Base-by-base conservation (phyloP, 345 rosid genomes). In the Kandelia obovata region DNA sequence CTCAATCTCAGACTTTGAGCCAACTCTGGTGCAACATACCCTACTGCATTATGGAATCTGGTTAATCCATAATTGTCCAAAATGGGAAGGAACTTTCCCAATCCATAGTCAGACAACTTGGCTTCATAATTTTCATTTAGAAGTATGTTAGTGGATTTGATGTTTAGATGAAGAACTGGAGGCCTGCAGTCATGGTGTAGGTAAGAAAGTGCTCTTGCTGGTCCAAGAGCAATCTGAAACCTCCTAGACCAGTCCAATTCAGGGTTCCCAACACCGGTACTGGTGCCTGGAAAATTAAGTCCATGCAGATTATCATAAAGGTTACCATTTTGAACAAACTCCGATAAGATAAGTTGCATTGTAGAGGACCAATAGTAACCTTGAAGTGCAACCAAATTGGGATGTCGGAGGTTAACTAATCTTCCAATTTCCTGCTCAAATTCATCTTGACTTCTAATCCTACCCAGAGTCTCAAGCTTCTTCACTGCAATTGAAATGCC, bases 11-110 rank as follows among this genome's bases (percentile, higher is more conserved):
- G 78, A 63, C 96, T 83, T 75, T 89, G 92, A 72, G 96, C 89
- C 80, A 95, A 72, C 81, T 95, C 99, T 0, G 99, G 99, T 4
- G 99, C 98, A 23, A 95, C 92, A 80, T 88, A 95, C 28, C 99
- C 99, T 46, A 90, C 94, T 19, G 96, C 89, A 75, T 83, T 90
- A 68, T 92, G 97, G 72, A 83, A 87, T 61, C 82, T 89, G 51
- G 93, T 88, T 66, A 83, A 71, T n/a, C 96, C 87, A 8, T 87
- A 75, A 62, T 88, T 86, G 77, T 95, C 96, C 68, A 95, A 75
- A 64, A 95, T 81, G n/a, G 99, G 98, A 19, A 95, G 96, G 68
- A 95, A 78, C 75, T 84, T 92, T 46, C 77, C 93, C 35, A 95
- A 64, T 16, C 98, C 99, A 30, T 88, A 92, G 73, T 95, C 99